These are phyloP conservation scores for Apiospora malaysiana DNA, from an alignment of 2,329 filamentous ascomycete species.

Conservation along the genomic window DNA sequence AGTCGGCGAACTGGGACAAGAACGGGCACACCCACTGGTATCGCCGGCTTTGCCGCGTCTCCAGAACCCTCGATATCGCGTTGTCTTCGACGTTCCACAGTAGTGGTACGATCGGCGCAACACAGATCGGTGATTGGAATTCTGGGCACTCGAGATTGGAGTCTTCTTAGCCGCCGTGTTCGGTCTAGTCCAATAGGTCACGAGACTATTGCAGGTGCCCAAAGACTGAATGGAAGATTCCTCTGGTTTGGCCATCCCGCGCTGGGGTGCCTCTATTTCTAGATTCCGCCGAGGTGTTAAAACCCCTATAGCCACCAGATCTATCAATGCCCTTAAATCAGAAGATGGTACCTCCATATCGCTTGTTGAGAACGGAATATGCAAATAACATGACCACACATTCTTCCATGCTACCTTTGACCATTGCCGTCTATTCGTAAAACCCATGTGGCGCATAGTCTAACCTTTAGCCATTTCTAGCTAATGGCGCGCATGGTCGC, in stretches of 20 bases:
- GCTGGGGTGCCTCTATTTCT: neutral
- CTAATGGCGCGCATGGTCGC: conserved; percentile 68
- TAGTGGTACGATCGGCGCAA: too few relatives aligned
- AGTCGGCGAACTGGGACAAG: too few relatives aligned
- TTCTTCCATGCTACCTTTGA: neutral
- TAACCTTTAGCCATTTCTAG: conserved; percentile 28
- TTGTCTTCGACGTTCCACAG: too few relatives aligned
- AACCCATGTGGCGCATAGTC: too few relatives aligned
- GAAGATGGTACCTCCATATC: neutral
- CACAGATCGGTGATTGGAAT: too few relatives aligned
- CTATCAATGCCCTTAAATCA: neutral
- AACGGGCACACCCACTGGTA: too few relatives aligned
- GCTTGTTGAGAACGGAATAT: neutral
- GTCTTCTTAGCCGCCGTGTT: too few relatives aligned
- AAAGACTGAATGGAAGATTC: neutral
- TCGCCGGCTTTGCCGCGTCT: too few relatives aligned
- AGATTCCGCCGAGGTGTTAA: neutral
- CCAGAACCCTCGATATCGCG: too few relatives aligned
- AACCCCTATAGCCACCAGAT: neutral
- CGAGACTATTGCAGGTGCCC: neutral
- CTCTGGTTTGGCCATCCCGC: neutral
- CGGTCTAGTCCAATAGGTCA: too few relatives aligned
- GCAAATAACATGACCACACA: neutral
- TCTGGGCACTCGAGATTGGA: too few relatives aligned
- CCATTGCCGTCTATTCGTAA: too few relatives aligned